These are phyloP conservation scores for Daldinia sp. DNA, from an alignment of 2,329 filamentous ascomycete genomes.

Conservation along the genomic window DNA sequence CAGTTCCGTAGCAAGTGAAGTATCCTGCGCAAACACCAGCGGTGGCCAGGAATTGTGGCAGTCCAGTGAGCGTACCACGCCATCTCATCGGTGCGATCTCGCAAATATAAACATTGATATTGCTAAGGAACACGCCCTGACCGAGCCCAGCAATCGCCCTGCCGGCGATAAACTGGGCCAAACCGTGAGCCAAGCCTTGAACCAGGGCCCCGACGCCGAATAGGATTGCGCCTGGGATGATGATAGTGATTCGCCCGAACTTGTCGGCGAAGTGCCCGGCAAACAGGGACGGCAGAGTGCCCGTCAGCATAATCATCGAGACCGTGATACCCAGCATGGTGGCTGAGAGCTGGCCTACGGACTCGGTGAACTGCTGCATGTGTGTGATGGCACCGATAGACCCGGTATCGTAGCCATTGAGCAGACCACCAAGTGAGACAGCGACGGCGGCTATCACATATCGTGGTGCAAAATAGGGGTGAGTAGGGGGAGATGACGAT, in stretches of 20 bases:
- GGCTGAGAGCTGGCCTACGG: constrained; percentile 62
- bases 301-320: constrained; percentile 69
- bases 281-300: constrained; percentile 68
- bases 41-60: constrained; percentile 65
- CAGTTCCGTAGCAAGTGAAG: constrained; percentile 70
- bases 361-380: constrained; percentile 52
- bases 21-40: constrained; percentile 66
- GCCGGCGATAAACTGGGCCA: constrained; percentile 67
- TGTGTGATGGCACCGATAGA: constrained; percentile 52
- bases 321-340: constrained; percentile 69
- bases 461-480: constrained; percentile 47
- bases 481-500: constrained; percentile 10
- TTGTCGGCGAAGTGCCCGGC: constrained; percentile 65
- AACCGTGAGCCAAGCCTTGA: constrained; percentile 60
- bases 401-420: constrained; percentile 55
- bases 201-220: constrained; percentile 67
- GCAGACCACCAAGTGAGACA: constrained; percentile 52
- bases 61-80: constrained; percentile 63
- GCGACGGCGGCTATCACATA: constrained; percentile 52
- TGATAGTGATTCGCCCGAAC: constrained; percentile 61
- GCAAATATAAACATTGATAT: constrained; percentile 69
- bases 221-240: constrained; percentile 62
- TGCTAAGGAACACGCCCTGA: constrained; percentile 69
- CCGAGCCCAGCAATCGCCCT: constrained; percentile 69
- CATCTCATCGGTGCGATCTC: constrained; percentile 68